A percentile compares a stretch with the other conserved stretches of the same genome.
These are phyloP conservation scores for Aspergillus conjunctus DNA, from an alignment of 495 filamentous ascomycete genomes.

Conservation along the genomic window DNA sequence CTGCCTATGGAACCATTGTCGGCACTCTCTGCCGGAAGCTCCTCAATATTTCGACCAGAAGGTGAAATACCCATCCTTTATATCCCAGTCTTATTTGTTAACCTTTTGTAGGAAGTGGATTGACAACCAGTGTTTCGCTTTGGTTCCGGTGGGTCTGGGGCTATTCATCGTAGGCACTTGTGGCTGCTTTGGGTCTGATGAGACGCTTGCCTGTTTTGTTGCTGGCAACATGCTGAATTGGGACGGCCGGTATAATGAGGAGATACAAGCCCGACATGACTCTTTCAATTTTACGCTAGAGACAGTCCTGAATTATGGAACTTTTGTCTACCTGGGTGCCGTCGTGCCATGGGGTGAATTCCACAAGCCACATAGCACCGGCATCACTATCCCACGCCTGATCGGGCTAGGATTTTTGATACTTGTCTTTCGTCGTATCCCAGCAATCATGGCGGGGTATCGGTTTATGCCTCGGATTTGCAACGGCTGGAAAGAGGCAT, in stretches of 20 bases:
- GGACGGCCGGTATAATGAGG: constrained; percentile 39
- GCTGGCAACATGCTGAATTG: constrained; percentile 43
- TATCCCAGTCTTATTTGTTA: not conserved
- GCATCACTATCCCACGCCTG: constrained; percentile 36
- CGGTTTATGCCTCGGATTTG: constrained; percentile 43
- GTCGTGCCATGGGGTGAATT: constrained; percentile 44
- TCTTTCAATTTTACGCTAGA: constrained; percentile 43
- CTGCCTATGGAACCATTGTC: constrained; percentile 37
- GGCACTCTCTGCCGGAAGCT: constrained; percentile 37
- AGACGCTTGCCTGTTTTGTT: constrained; percentile 45
- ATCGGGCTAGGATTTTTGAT: constrained; percentile 37
- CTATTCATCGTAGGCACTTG: constrained; percentile 44
- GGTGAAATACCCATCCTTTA: constrained; percentile 16
- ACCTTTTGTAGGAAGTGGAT: constrained; percentile 34
- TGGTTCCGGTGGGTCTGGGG: constrained; percentile 39
- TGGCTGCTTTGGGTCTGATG: constrained; percentile 44
- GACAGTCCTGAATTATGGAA: constrained; percentile 39
- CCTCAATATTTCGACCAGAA: constrained; percentile 32
- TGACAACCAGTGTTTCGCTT: constrained; percentile 37
- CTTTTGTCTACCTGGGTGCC: constrained; percentile 49
- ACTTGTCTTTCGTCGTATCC: constrained; percentile 41
- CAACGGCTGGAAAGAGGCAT: constrained; percentile 40
- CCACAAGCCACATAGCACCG: constrained; percentile 31
- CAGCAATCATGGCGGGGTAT: constrained; percentile 40
- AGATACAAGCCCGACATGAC: constrained; percentile 40